Conservation (phyloP, 2,329 filamentous ascomycete genomes). For the Alternaria sp. region DNA sequence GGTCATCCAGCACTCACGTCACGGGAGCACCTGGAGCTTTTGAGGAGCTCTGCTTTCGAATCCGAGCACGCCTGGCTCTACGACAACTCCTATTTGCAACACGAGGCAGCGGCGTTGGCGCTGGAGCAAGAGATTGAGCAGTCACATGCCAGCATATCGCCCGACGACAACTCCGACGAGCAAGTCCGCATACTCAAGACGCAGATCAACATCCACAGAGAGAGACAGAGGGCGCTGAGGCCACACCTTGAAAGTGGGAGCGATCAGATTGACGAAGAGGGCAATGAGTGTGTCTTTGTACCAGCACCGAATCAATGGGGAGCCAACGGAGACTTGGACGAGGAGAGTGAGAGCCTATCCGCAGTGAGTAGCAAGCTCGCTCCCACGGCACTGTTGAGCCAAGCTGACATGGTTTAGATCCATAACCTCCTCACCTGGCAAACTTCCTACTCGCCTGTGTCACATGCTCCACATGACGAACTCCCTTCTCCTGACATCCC, state of each 20-base stretch:
- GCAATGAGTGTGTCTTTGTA: slow-evolving; percentile 48
- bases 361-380: slow-evolving; percentile 34
- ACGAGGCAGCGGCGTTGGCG: slow-evolving; percentile 45
- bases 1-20: slow-evolving; percentile 35
- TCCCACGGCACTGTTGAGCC: not conserved
- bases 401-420: slow-evolving; percentile 32
- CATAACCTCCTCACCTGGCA: slow-evolving; percentile 50
- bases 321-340: slow-evolving; percentile 48
- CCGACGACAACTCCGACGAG: slow-evolving; percentile 49
- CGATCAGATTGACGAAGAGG: slow-evolving; percentile 45
- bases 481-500: slow-evolving; percentile 46
- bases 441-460: slow-evolving; percentile 44
- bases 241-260: slow-evolving; percentile 50
- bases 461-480: slow-evolving; percentile 43
- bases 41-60: slow-evolving; percentile 50
- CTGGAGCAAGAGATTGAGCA: slow-evolving; percentile 46
- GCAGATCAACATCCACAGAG: slow-evolving; percentile 48
- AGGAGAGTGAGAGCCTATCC: slow-evolving; percentile 48
- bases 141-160: slow-evolving; percentile 44
- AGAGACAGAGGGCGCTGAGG: slow-evolving; percentile 44
- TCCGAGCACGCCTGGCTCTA: slow-evolving; percentile 50
- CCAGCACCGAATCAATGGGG: slow-evolving; percentile 51
- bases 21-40: slow-evolving; percentile 43
- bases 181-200: slow-evolving; percentile 45
- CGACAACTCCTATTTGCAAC: slow-evolving; percentile 48